These are phyloP conservation scores for Pseudogymnoascus pannorum DNA, from an alignment of 2,329 filamentous ascomycete species.

Conservation along the genomic window DNA sequence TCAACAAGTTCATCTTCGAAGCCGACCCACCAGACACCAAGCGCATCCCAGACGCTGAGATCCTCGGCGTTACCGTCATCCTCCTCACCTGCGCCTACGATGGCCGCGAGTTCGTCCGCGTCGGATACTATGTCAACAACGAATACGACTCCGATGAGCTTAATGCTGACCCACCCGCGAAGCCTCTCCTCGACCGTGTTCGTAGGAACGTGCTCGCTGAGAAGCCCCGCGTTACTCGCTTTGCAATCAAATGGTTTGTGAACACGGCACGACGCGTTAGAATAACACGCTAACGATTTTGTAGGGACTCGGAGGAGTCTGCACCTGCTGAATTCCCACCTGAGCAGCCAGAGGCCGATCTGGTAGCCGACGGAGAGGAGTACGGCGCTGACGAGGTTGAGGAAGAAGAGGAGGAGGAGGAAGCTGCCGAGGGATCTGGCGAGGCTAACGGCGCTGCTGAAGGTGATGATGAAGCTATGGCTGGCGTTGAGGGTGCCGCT, in stretches of 20 bases:
- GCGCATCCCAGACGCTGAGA: slow-evolving; percentile 89
- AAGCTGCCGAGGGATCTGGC: slow-evolving; percentile 44
- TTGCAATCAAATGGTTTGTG: slow-evolving; percentile 94
- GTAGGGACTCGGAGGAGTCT: slow-evolving; percentile 93
- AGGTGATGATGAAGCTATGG: slow-evolving; percentile 70
- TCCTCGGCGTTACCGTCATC: slow-evolving; percentile 94
- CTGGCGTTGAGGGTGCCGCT: slow-evolving; percentile 51
- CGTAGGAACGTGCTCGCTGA: slow-evolving; percentile 88
- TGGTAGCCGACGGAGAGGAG: slow-evolving; percentile 73
- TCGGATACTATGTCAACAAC: slow-evolving; percentile 99
- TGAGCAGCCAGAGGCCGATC: slow-evolving; percentile 93
- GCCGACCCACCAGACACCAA: slow-evolving; percentile 85
- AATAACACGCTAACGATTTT: not conserved
- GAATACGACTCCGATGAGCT: slow-evolving; percentile 94
- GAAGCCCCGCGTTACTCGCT: slow-evolving; percentile 94
- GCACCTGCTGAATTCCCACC: slow-evolving; percentile 94
- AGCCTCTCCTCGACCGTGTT: slow-evolving; percentile 88
- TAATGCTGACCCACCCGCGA: slow-evolving; percentile 79
- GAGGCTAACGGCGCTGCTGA: slow-evolving; percentile 35
- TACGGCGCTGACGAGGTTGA: slow-evolving; percentile 90
- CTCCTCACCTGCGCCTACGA: slow-evolving; percentile 96
- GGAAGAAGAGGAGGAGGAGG: slow-evolving; percentile 60
- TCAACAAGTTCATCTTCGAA: slow-evolving; percentile 98
- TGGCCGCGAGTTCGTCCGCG: slow-evolving; percentile 90
- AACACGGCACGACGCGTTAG: not conserved